Conservation (phyloP, 1,284 basidiomycete species). For the Rhodotorula sp. region DNA sequence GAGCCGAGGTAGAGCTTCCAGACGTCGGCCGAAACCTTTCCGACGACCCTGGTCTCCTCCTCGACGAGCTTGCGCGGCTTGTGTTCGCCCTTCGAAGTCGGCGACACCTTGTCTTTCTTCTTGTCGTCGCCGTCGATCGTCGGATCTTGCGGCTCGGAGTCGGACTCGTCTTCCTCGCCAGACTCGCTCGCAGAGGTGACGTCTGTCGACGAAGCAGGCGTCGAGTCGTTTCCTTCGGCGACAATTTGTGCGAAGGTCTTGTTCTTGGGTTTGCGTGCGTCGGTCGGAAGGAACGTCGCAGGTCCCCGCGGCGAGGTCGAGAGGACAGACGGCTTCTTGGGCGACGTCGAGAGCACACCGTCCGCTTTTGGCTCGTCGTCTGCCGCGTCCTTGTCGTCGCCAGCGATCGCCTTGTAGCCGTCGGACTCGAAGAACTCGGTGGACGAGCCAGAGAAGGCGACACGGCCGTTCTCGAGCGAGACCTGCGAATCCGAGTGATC, state of each 20-base stretch:
- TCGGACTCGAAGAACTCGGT: constrained; percentile 61
- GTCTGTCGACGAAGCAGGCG: constrained; percentile 18
- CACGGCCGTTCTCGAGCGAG: constrained; percentile 79
- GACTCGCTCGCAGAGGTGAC: constrained; percentile 35
- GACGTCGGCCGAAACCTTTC: constrained; percentile 70
- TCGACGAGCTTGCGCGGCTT: constrained; percentile 83
- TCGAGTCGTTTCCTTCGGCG: constrained; percentile 3
- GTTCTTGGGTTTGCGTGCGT: constrained; percentile 1
- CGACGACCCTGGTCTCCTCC: constrained; percentile 83
- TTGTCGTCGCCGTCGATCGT: constrained; percentile 15
- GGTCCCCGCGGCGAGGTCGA: not conserved
- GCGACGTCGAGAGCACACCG: not conserved
- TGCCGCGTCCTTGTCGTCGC: constrained; percentile 46
- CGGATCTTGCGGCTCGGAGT: constrained; percentile 28
- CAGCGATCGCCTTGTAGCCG: constrained; percentile 45
- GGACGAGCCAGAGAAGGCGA: constrained; percentile 68
- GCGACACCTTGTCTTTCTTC: constrained; percentile 46
- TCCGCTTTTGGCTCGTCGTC: not conserved
- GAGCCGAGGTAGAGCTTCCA: constrained; percentile 71
- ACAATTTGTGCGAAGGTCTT: constrained; percentile 32
- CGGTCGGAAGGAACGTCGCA: not conserved
- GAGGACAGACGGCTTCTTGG: not conserved
- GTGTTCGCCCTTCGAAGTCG: constrained; percentile 46
- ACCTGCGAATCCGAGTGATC: constrained; percentile 47
- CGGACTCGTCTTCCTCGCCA: constrained; percentile 28